Evolutionary conservation across 441 rosid species (phyloP), one percentile per base, ranked within the genome.

Genomic region (Manihot esculenta): DNA sequence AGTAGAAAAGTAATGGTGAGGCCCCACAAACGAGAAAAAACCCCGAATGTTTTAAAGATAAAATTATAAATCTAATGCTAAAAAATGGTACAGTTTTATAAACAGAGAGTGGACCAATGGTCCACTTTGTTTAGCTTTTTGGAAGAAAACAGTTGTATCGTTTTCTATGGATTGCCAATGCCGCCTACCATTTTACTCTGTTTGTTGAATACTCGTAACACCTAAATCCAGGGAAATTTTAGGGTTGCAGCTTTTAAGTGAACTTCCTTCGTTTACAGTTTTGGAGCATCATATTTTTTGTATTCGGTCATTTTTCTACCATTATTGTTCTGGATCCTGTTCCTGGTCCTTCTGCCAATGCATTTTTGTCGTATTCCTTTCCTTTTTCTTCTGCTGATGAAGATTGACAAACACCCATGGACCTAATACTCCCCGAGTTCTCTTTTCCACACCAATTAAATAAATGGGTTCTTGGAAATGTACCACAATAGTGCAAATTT

Each of bases 161-260:
- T 67, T 82, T 74, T 76, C 74, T 72, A 54, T 74, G 83, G 88
- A 80, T 78, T 72, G 83, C 75, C 68, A 80, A 76, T 72, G 83
- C 75, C 68, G 81, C 83, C 80, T 15, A 10, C 74, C 57, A 60
- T 57, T 5, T 38, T 3, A 10, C 69, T 60, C 54, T 42, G 24
- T 53, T 71, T 10, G 20, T 55, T 60, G 66, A 66, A 62, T 60
- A 63, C 45, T 66, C 48, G n/a, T 23, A 20, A 33, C 56, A 59
- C 76, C 76, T 7, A 53, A 72, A 33, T 33, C 30, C 47, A 20
- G 33, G 60, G 48, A 23, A 71, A 42, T 54, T 45, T 42, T 49
- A 23, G 54, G 6, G 45, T 27, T 71, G 77, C 84, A 71, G 81
- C 83, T 75, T 77, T 78, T 20, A 12, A 21, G 21, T 3, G 12